phyloP scores from a whole-genome alignment of 192 early-diverging fungal species.

The Rhizophagus prolifer region DNA sequence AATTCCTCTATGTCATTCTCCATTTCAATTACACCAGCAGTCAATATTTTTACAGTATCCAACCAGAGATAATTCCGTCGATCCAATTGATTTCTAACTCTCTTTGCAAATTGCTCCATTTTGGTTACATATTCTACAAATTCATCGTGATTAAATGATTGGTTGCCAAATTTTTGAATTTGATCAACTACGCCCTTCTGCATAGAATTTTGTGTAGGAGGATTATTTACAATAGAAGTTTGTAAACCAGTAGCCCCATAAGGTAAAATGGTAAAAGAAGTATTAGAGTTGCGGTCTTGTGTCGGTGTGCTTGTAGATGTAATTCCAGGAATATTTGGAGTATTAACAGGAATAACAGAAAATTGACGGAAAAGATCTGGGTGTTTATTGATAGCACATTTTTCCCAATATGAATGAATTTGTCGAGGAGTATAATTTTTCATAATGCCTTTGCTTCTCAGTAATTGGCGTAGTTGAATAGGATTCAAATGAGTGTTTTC shows the following conservation, averaged over 20 bases:
- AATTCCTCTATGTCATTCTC: constrained; percentile 31
- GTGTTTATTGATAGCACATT: background rate
- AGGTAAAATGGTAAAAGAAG: background rate
- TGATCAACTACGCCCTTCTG: background rate
- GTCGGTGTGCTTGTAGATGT: background rate
- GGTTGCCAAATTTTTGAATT: background rate
- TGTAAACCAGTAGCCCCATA: background rate
- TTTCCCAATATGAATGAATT: constrained; percentile 29
- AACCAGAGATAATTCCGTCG: constrained; percentile 29
- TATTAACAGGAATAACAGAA: background rate
- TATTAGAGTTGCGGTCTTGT: background rate
- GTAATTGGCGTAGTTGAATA: constrained; percentile 18
- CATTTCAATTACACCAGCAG: constrained; percentile 25
- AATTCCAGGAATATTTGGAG: background rate
- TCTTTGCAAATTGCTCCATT: constrained; percentile 28
- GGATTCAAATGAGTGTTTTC: constrained; percentile 17
- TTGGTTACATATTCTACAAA: constrained; percentile 23
- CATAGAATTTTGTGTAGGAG: background rate
- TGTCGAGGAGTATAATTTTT: constrained; percentile 28
- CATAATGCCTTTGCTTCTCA: constrained; percentile 18
- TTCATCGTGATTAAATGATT: constrained; percentile 20
- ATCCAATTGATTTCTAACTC: constrained; percentile 26
- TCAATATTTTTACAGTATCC: constrained; percentile 26
- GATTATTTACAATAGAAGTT: background rate
- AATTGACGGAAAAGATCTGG: background rate